Percentiles rank a stretch among this genome's conserved stretches.
Evolutionary conservation across 768 basidiomycete genomes (phyloP).

Genomic region (Podaxis sp.): DNA sequence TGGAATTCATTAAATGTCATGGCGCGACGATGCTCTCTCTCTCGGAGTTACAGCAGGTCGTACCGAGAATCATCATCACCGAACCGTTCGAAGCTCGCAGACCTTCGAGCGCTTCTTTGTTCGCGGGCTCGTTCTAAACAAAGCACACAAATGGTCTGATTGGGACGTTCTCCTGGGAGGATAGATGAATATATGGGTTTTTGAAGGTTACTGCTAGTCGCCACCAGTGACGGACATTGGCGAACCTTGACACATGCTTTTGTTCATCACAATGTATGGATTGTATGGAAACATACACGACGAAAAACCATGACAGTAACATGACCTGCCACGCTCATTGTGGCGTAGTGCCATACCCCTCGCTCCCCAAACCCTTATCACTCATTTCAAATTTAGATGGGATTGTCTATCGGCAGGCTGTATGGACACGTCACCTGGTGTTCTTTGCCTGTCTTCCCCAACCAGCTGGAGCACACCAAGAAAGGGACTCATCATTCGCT

Average conservation of each 20-base stretch:
- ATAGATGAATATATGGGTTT: background rate
- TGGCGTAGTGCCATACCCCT: background rate
- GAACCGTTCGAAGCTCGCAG: slow-evolving; percentile 10
- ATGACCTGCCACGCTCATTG: background rate
- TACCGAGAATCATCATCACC: slow-evolving; percentile 11
- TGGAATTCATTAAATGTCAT: slow-evolving; percentile 31
- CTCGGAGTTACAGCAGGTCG: slow-evolving; percentile 11
- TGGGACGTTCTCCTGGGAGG: background rate
- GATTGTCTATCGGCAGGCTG: too few species aligned
- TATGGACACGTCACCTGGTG: background rate
- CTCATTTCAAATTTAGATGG: too few species aligned
- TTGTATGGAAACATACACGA: background rate
- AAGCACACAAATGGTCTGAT: background rate
- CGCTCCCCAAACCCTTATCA: too few species aligned
- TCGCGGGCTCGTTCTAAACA: slow-evolving; percentile 8
- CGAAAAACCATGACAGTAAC: background rate
- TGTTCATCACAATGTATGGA: background rate
- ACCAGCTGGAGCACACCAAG: background rate
- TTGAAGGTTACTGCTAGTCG: too few species aligned
- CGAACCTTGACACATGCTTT: background rate
- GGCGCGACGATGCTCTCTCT: slow-evolving; percentile 18
- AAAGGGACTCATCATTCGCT: background rate
- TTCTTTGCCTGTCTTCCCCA: background rate
- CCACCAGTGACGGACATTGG: background rate
- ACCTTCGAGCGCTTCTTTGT: background rate